phyloP scores from a whole-genome alignment of 768 basidiomycete species.

The Auricularia cornea region DNA sequence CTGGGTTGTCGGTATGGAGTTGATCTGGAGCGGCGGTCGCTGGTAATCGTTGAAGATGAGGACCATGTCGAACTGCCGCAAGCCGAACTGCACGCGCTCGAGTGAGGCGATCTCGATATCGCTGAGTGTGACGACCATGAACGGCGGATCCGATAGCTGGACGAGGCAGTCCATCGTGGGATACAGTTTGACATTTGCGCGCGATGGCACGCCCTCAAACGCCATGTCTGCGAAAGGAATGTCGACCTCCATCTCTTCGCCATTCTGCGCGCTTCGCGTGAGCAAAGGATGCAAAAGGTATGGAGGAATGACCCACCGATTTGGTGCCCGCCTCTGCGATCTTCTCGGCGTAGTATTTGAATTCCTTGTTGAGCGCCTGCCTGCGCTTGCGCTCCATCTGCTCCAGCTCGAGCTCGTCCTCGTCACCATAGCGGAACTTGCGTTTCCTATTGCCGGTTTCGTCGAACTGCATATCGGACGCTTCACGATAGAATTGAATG shows the following conservation, averaged over 20 bases:
- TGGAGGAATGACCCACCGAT: constrained; percentile 45
- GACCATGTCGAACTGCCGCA: constrained; percentile 97
- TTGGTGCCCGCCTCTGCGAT: constrained; percentile 74
- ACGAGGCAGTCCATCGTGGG: constrained; percentile 97
- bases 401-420: constrained; percentile 98
- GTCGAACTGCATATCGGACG: constrained; percentile 94
- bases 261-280: constrained; percentile 36
- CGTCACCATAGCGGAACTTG: constrained; percentile 94
- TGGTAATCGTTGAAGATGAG: constrained; percentile 96
- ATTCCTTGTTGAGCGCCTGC: constrained; percentile 85
- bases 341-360: constrained; percentile 88
- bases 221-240: constrained; percentile 96
- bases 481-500: constrained; percentile 97
- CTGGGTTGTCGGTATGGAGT: constrained; percentile 83
- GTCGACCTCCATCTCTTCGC: constrained; percentile 86
- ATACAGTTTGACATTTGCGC: constrained; percentile 88
- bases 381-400: constrained; percentile 91
- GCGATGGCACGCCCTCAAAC: constrained; percentile 94
- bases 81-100: constrained; percentile 91
- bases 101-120: constrained; percentile 97
- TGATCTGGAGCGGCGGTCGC: constrained; percentile 86
- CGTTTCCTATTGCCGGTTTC: constrained; percentile 99
- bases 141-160: constrained; percentile 89
- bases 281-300: constrained; percentile 2
- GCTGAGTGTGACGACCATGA: constrained; percentile 86